Evolutionary conservation across 768 basidiomycete genomes (phyloP), one percentile per base, ranked within the genome.

Genomic region (Kwoniella shandongensis): DNA sequence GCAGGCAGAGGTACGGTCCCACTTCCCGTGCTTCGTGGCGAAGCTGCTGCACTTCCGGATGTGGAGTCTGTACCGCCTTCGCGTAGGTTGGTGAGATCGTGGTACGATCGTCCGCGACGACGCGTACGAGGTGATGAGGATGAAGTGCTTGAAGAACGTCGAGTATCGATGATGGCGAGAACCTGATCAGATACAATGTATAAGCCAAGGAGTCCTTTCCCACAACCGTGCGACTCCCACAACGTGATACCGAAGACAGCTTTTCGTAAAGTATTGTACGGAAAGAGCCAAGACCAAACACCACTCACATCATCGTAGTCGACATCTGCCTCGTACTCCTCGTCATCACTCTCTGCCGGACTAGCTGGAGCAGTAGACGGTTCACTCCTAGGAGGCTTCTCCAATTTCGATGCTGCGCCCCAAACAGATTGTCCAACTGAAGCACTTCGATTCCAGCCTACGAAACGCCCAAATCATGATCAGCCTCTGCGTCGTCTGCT

Each of bases 381-480:
- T 77, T 82, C 61, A 40, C 67, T 65, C 50, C 73, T 57, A n/a
- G n/a, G 32, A 26, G 51, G 45, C 58, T 72, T 36, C 76, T 69
- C 69, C 78, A 22, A 79, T 79, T 58, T 66, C 7, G 7, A 6
- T n/a, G 60, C 55, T 10, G 84, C 88, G 29, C 84, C 84, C 91
- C 90, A 92, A n/a, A 85, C 89, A 67, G 86, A 89, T 2, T 89
- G 89, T n/a, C 90, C 88, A 45, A 83, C 84, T 46, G 78, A 79
- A 1, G 88, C 83, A 64, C 86, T 89, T 51, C 84, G 81, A 75
- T 85, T 86, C 91, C 89, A 94, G 41, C 70, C 69, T 70, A 20
- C 0, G 20, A n/a, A 44, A 26, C 51, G 44, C 8, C 22, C 20
- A 15, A 51, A 32, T 13, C 32, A 32, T 13, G 22, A 38, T 22